A percentile compares a stretch with the other conserved stretches of the same genome.
phyloP scores from a whole-genome alignment of 1,284 basidiomycete genomes.

The Boletus hoseneyae region DNA sequence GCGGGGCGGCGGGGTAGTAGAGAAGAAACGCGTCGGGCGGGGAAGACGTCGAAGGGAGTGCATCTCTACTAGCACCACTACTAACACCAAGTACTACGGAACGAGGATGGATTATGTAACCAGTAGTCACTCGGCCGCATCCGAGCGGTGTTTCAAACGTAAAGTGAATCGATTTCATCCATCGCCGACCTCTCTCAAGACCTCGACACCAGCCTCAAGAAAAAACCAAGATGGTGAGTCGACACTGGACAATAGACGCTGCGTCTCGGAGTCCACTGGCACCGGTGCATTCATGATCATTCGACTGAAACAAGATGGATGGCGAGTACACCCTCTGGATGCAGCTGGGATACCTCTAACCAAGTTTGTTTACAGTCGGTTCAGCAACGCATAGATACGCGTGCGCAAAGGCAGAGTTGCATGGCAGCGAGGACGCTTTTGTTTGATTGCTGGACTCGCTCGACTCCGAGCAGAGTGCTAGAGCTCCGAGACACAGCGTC shows the following conservation, averaged over 20 bases:
- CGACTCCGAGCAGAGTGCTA: slow-evolving; percentile 38
- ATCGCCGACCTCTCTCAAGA: slow-evolving; percentile 17
- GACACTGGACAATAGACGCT: slow-evolving; percentile 3
- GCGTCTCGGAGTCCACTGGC: slow-evolving; percentile 20
- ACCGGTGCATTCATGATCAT: slow-evolving; percentile 19
- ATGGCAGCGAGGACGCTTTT: slow-evolving; percentile 22
- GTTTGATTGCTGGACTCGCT: slow-evolving; percentile 32
- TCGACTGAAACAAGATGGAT: slow-evolving; percentile 21
- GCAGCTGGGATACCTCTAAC: slow-evolving; percentile 1
- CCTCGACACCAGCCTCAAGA: slow-evolving; percentile 13
- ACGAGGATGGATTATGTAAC: slow-evolving; percentile 7
- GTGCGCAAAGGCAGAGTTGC: slow-evolving; percentile 24
- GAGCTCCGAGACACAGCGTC: slow-evolving; percentile 67
- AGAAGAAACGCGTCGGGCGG: slow-evolving; percentile 9
- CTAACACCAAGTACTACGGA: no score
- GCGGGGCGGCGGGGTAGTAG: slow-evolving; percentile 3
- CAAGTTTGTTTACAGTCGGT: slow-evolving; percentile 18
- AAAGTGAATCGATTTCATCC: no score
- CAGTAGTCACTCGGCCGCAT: slow-evolving; percentile 10
- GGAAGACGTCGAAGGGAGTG: slow-evolving; percentile 9
- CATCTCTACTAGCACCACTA: neutral
- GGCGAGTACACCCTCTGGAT: slow-evolving; percentile 25
- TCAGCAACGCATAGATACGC: slow-evolving; percentile 19
- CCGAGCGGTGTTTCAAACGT: slow-evolving; percentile 24
- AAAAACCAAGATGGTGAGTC: slow-evolving; percentile 28